Base-by-base conservation (phyloP, 805 yeast species). In the Schwanniomyces pseudopolymorphus region DNA sequence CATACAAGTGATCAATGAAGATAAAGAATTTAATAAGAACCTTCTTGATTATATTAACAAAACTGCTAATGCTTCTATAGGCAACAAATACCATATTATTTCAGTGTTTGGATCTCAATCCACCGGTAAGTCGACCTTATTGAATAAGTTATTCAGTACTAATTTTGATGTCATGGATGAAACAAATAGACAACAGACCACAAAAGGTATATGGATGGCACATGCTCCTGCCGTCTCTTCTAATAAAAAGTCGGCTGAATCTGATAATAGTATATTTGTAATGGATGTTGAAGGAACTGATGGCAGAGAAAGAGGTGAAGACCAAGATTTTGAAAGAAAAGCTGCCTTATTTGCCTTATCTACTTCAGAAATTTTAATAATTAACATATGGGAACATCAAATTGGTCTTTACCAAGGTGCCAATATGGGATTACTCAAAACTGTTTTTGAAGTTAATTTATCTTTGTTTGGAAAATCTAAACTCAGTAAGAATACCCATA, bases 251-350 rank as follows among this genome's bases (percentile, higher is more conserved):
- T 31, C 47, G 10, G 33, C 44, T 6, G 46, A 52, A 26, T 43
- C 40, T 11, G 40, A 43, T 16, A 60, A 64, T 22, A 74, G 81
- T 51, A 73, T 89, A 9, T 77, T 89, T 50, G 95, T 94, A 2
- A 79, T 94, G 78, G 99, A 94, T 62, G 98, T 94, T n/a, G 99
- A 94, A 69, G 99, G 99, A 41, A 91, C 97, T 0, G 99, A 94
- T 69, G 98, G 99, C 41, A 79, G 97, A 49, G 99, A 94, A 68
- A 80, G 97, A 46, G 98, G 98, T 21, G 99, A 94, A 58, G 98
- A 94, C 66, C 97, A 94, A 67, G 99, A 94, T 67, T 94, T 94
- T 65, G 99, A 94, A 67, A 80, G 99, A 47, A 94, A 94, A 57
- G 91, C 97, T 1, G 98, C 98, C 0, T 71, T 94, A 37, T 94